Conservation (phyloP, 1,139 yeast species). For the Yamadazyma pseudoaaseri region DNA sequence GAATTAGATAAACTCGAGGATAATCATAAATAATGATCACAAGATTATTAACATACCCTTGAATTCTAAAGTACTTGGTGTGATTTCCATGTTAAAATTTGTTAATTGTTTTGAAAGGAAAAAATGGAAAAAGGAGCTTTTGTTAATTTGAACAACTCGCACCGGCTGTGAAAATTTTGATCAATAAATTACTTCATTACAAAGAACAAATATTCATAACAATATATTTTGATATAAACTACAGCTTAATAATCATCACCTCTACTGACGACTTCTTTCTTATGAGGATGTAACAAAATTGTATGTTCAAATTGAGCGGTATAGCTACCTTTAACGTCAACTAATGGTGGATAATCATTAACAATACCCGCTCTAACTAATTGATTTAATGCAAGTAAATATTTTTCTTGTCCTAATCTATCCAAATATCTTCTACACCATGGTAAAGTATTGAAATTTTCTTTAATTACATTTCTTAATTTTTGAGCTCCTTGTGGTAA, state of each 20-base stretch:
- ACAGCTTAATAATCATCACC: slow-evolving; percentile 78
- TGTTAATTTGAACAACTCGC: slow-evolving; percentile 7
- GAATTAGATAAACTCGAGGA: too few relatives aligned
- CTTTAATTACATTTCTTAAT: slow-evolving; percentile 66
- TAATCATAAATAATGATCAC: not conserved
- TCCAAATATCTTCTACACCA: slow-evolving; percentile 96
- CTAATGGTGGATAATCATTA: slow-evolving; percentile 95
- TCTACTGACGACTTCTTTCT: slow-evolving; percentile 89
- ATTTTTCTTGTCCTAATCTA: slow-evolving; percentile 87
- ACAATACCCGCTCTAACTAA: slow-evolving; percentile 84
- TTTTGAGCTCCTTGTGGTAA: slow-evolving; percentile 67
- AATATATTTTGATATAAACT: not conserved
- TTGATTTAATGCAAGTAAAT: slow-evolving; percentile 82
- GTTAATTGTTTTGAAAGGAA: slow-evolving; percentile 2
- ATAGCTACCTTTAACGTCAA: slow-evolving; percentile 78
- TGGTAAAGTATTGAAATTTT: slow-evolving; percentile 89
- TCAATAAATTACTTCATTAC: not conserved
- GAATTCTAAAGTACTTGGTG: slow-evolving; percentile 64
- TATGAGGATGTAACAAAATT: slow-evolving; percentile 81
- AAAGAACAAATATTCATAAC: not conserved
- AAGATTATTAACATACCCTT: slow-evolving; percentile 55
- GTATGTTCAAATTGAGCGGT: slow-evolving; percentile 98
- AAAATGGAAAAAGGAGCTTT: slow-evolving; percentile 6
- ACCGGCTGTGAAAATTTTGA: slow-evolving; percentile 7
- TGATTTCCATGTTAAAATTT: slow-evolving; percentile 49